Percentiles rank a stretch among this genome's conserved stretches.
Conservation (phyloP, 2,329 filamentous ascomycete genomes). For the Drechslerella coelobrocha region DNA sequence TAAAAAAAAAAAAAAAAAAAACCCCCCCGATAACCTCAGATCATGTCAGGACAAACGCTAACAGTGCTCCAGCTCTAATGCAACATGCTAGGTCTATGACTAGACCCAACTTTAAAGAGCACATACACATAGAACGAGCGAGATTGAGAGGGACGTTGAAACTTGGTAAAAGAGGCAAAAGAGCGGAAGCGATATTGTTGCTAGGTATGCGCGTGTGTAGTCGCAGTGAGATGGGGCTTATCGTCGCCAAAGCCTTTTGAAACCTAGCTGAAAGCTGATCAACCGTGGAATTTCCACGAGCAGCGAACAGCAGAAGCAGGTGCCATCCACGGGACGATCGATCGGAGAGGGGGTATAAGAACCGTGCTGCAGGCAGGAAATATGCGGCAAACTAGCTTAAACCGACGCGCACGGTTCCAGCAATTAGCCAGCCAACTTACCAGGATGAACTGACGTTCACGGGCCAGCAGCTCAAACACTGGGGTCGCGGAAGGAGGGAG, state of each 20-base stretch:
- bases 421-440: slow-evolving; percentile 22
- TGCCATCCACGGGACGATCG: background rate
- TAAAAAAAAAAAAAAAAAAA: background rate
- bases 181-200: background rate
- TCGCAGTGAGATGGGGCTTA: background rate
- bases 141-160: background rate
- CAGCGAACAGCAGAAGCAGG: background rate
- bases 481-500: slow-evolving; percentile 14
- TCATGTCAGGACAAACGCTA: background rate
- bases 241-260: background rate
- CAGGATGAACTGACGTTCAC: slow-evolving; percentile 49
- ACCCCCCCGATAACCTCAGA: background rate
- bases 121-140: background rate
- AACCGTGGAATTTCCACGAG: slow-evolving; percentile 16
- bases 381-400: slow-evolving; percentile 21
- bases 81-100: background rate
- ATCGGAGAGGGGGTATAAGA: background rate
- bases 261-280: too few species aligned
- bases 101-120: background rate
- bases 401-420: slow-evolving; percentile 32
- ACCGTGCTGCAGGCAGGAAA: background rate
- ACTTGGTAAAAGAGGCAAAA: background rate
- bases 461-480: slow-evolving; percentile 40
- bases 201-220: background rate
- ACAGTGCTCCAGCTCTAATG: background rate